These are phyloP conservation scores for Barbarea vulgaris DNA, from an alignment of 345 rosid genomes.

Conservation along the genomic window DNA sequence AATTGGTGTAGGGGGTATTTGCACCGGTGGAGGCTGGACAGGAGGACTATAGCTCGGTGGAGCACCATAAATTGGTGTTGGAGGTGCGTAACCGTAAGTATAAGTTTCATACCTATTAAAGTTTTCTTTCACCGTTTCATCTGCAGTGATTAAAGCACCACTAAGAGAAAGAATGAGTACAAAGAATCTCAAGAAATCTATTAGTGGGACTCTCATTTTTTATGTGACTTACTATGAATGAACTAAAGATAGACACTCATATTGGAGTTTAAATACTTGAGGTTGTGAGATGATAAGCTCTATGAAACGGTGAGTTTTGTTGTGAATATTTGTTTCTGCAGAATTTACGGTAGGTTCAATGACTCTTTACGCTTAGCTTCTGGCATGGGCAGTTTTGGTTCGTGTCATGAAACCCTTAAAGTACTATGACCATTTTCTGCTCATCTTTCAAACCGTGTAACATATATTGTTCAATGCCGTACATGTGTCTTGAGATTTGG, in stretches of 20 bases:
- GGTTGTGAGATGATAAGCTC: slow-evolving; percentile 5
- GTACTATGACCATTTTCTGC: slow-evolving; percentile 17
- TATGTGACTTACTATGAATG: slow-evolving; percentile 13
- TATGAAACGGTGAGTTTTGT: neutral
- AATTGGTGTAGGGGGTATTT: neutral
- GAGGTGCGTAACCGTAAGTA: slow-evolving; percentile 32
- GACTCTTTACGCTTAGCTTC: slow-evolving; percentile 10
- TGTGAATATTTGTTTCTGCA: neutral
- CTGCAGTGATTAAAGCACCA: slow-evolving; percentile 21
- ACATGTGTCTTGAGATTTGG: slow-evolving; percentile 33
- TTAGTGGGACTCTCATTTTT: slow-evolving; percentile 35
- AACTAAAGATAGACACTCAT: slow-evolving; percentile 4
- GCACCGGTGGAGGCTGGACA: neutral
- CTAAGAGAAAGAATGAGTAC: slow-evolving; percentile 27
- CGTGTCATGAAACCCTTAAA: slow-evolving; percentile 38
- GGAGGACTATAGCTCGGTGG: slow-evolving; percentile 20
- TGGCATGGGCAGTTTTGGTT: slow-evolving; percentile 27
- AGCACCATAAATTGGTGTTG: slow-evolving; percentile 25
- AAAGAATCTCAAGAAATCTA: slow-evolving; percentile 13
- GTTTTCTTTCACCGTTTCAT: slow-evolving; percentile 14
- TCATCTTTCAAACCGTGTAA: slow-evolving; percentile 20
- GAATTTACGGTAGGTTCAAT: slow-evolving; percentile 15
- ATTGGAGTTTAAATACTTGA: slow-evolving; percentile 26
- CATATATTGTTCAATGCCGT: neutral
- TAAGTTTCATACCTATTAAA: slow-evolving; percentile 1